Base-by-base conservation (phyloP, 2,329 filamentous ascomycete genomes). In the Thelonectria olida region DNA sequence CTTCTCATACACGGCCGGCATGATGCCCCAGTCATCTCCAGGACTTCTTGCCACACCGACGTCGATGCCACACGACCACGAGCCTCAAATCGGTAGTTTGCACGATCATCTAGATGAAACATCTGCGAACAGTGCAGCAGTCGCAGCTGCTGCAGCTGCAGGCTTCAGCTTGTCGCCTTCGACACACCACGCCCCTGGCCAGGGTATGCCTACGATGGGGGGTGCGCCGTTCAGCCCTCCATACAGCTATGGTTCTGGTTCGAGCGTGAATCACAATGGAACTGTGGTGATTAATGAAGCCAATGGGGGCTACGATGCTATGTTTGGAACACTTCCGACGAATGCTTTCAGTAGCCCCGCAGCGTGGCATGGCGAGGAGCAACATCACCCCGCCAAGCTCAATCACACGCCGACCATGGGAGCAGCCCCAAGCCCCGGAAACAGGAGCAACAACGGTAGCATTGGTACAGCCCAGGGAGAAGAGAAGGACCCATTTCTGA, bases 401-500 rank as follows among this genome's bases (percentile, higher is more conserved):
- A 64, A 64, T 9, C 50, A 65, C 12, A 57, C 64, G 15, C 68
- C 69, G 47, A 64, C 67, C 7, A 68, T 66, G 10, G 68, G 54
- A 5, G 51, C 65, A 52, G 62, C 66, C 15, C 61, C 73, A 2
- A 82, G 81, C 45, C 84, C 85, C 0, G 83, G 80, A 1, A 79
- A 73, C 2, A 78, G 79, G 64, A 87, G 84, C 72, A 81, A 81
- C 55, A 81, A 81, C 41, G 82, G 80, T 9, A 84, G 82, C 59
- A 81, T 81, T 0, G 82, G 79, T 2, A 83, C 82, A 2, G 80
- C 76, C 0, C 73, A 79, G 3, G 81, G 80, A 2, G 84, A 89
- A 19, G 92, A 95, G 67, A 93, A 92, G 68, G 92, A 96, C 72
- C 92, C 92, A 0, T 96, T 96, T 72, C 76, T 96, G 39, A 91